Evolutionary conservation across 371 early-diverging fungal genomes (phyloP), one percentile per base, ranked within the genome.

Genomic region (Blastocladiella emersonii): DNA sequence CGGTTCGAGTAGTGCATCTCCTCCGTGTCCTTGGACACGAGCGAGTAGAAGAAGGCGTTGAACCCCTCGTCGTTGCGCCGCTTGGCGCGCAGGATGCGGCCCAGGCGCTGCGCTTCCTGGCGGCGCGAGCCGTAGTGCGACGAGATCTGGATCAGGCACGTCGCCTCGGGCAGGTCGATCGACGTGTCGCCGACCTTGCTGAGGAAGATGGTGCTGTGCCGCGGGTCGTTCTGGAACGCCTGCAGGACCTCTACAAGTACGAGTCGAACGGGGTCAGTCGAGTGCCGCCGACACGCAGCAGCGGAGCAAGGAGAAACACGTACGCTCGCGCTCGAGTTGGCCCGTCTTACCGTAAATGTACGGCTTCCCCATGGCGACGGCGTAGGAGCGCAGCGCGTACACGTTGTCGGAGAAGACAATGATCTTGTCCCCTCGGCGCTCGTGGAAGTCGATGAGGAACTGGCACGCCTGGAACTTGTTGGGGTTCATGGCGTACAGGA

Each of bases 391-490:
- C 12, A 99, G 76, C 0, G 99, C 99, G 81, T 86, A 93, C 3
- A 99, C 95, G 74, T 97, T 97, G 75, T 99, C 99, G 23, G 95
- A 92, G 75, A 99, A 99, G 12, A 99, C 98, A 74, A 99, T 99
- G 67, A 97, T 95, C 76, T 99, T 99, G 74, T 99, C 99, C 23
- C 99, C 99, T 49, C 92, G 84, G 51, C 76, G 75, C 74, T 98
- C 97, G 72, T 98, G 99, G 67, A 83, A 96, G 43, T 86, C 78
- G 60, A 99, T 99, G 67, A 99, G 72, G 70, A 92, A 99, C 70
- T 99, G 95, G 70, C 98, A 96, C 4, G 91, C 91, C 71, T 96
- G 98, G 70, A 99, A 88, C 71, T 99, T 99, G 66, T 85, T 86
- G 4, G 99, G 99, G 71, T 99, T 99, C 97, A 99, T 94, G 57